Conservation (phyloP, 164 flowering plant genomes). For the Magnolia officinalis region DNA sequence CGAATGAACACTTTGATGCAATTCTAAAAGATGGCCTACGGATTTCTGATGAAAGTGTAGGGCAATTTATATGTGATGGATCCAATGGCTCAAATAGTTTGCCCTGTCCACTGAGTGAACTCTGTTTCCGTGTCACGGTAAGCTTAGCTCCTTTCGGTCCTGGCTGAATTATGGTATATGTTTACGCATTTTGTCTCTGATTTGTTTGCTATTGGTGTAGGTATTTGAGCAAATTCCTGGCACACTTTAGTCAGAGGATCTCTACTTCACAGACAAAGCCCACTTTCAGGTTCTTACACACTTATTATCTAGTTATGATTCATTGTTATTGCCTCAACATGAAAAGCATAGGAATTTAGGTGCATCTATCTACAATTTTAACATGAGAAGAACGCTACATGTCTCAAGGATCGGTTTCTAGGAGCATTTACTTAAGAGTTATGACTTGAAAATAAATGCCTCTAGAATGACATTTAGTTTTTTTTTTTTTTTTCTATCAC, state of each 20-base stretch:
- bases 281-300: constrained; percentile 45
- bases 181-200: background rate
- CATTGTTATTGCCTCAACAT: too few species aligned
- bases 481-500: too few species aligned
- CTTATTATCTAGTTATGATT: too few species aligned
- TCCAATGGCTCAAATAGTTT: constrained; percentile 25
- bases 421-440: too few species aligned
- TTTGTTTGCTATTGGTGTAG: constrained; percentile 28
- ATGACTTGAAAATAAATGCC: too few species aligned
- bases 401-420: too few species aligned
- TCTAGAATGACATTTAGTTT: too few species aligned
- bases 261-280: constrained; percentile 38
- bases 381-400: too few species aligned
- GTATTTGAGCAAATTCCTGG: constrained; percentile 96
- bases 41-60: constrained; percentile 12
- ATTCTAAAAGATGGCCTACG: constrained; percentile 29
- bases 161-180: background rate
- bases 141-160: constrained; percentile 2
- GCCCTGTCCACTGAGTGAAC: constrained; percentile 15
- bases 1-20: constrained; percentile 46
- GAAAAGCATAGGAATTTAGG: too few species aligned
- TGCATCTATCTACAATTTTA: too few species aligned
- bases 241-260: constrained; percentile 78
- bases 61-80: constrained; percentile 13
- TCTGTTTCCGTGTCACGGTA: constrained; percentile 61